phyloP scores from a whole-genome alignment of 2,329 filamentous ascomycete species.

The Calycina marina region DNA sequence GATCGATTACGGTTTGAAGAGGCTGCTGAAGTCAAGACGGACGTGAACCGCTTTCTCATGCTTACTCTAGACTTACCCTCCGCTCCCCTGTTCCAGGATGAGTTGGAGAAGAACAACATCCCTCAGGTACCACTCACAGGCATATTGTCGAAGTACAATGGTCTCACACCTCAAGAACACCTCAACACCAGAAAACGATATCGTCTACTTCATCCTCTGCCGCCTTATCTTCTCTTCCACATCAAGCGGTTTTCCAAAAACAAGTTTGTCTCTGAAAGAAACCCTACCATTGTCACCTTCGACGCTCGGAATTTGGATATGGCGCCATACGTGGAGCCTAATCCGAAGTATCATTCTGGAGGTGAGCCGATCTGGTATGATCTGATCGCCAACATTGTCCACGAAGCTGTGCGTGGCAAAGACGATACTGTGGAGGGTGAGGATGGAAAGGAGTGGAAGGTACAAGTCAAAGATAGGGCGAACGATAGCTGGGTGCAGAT shows the following conservation, averaged over 20 bases:
- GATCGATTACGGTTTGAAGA: slow-evolving; percentile 90
- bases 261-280: slow-evolving; percentile 91
- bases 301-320: slow-evolving; percentile 75
- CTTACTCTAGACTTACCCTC: slow-evolving; percentile 86
- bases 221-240: slow-evolving; percentile 84
- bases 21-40: slow-evolving; percentile 63
- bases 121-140: slow-evolving; percentile 74
- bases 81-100: slow-evolving; percentile 90
- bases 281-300: slow-evolving; percentile 97
- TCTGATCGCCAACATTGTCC: slow-evolving; percentile 86
- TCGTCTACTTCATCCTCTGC: slow-evolving; percentile 76
- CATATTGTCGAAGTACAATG: slow-evolving; percentile 87
- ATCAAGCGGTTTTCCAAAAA: slow-evolving; percentile 95
- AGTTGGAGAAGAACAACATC: slow-evolving; percentile 89
- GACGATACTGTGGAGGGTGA: slow-evolving; percentile 80
- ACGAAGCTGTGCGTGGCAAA: slow-evolving; percentile 61
- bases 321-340: slow-evolving; percentile 81
- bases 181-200: slow-evolving; percentile 80
- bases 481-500: slow-evolving; percentile 82
- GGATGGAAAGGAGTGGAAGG: slow-evolving; percentile 86
- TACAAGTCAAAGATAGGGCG: slow-evolving; percentile 71
- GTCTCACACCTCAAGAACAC: slow-evolving; percentile 73
- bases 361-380: slow-evolving; percentile 89
- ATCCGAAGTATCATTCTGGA: slow-evolving; percentile 52
- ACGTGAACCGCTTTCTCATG: slow-evolving; percentile 71